Conservation (phyloP, 495 filamentous ascomycete species). For the Penicillium diatomitis region DNA sequence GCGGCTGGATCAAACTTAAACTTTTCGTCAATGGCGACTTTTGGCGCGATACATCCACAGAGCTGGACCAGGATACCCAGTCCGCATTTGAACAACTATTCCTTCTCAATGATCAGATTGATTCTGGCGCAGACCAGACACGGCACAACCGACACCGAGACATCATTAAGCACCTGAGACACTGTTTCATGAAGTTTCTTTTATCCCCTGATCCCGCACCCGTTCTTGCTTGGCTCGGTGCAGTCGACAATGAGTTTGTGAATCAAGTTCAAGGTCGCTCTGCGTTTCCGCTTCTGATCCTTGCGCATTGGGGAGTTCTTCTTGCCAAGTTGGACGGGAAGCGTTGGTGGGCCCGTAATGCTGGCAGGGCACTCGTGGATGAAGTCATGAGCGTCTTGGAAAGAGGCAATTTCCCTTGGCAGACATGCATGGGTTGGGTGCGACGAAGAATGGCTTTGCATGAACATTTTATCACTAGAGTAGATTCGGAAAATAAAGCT, state of each 20-base stretch:
- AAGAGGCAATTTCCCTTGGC: slow-evolving; percentile 10
- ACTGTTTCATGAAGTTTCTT: slow-evolving; percentile 18
- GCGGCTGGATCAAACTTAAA: slow-evolving; percentile 16
- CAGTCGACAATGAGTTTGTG: slow-evolving; percentile 19
- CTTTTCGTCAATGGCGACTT: slow-evolving; percentile 15
- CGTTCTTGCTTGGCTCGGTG: slow-evolving; percentile 21
- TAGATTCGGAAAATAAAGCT: no score
- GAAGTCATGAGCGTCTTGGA: slow-evolving; percentile 12
- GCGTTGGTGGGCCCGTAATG: slow-evolving; percentile 22
- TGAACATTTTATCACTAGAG: no score
- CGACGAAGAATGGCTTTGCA: slow-evolving; percentile 3
- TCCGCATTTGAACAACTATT: slow-evolving; percentile 10
- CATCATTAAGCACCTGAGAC: slow-evolving; percentile 15
- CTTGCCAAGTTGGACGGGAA: slow-evolving; percentile 14
- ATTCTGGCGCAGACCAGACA: slow-evolving; percentile 2
- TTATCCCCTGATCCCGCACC: slow-evolving; percentile 13
- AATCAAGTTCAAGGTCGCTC: slow-evolving; percentile 13
- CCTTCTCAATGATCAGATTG: slow-evolving; percentile 11
- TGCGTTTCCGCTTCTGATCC: slow-evolving; percentile 18
- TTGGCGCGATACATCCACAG: slow-evolving; percentile 5
- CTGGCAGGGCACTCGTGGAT: slow-evolving; percentile 15
- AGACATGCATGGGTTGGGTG: slow-evolving; percentile 15
- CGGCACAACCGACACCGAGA: slow-evolving; percentile 13
- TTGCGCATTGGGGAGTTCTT: slow-evolving; percentile 23
- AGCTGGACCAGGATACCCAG: slow-evolving; percentile 11